Percentiles rank a stretch among this genome's conserved stretches.
phyloP scores from a whole-genome alignment of 1,284 basidiomycete genomes.

The Austropuccinia psidii region DNA sequence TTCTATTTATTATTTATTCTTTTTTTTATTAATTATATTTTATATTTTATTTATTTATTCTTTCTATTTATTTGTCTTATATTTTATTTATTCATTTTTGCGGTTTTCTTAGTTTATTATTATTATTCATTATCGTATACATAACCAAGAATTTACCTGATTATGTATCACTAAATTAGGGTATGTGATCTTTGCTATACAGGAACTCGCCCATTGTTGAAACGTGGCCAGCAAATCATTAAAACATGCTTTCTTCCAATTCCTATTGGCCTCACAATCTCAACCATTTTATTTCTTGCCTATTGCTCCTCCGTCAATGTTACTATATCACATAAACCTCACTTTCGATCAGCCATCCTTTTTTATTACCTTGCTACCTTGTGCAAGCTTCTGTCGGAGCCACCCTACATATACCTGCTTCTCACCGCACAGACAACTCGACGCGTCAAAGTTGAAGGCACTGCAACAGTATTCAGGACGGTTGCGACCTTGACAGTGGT shows the following conservation, averaged over 20 bases:
- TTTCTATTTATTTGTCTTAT: too few relatives aligned
- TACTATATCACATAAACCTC: conserved; percentile 57
- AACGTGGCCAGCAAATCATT: conserved; percentile 38
- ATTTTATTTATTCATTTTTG: too few relatives aligned
- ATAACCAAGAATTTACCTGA: too few relatives aligned
- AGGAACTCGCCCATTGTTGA: conserved; percentile 38
- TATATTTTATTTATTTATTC: too few relatives aligned
- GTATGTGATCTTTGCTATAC: too few relatives aligned
- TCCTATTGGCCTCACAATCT: conserved; percentile 55
- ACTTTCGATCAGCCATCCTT: conserved; percentile 59
- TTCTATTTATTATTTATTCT: too few relatives aligned
- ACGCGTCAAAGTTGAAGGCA: conserved; percentile 56
- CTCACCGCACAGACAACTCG: conserved; percentile 38
- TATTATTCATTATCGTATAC: too few relatives aligned
- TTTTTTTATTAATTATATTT: too few relatives aligned
- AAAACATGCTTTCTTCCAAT: conserved; percentile 60
- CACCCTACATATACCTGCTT: conserved; percentile 61
- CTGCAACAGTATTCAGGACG: conserved; percentile 67
- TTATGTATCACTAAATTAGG: too few relatives aligned
- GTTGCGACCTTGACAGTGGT: conserved; percentile 62
- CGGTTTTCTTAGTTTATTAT: too few relatives aligned
- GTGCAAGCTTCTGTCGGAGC: conserved; percentile 70
- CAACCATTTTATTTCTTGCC: conserved; percentile 51
- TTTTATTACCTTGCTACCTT: conserved; percentile 67
- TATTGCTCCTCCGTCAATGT: conserved; percentile 55